phyloP scores from a whole-genome alignment of 768 basidiomycete species.

The Neoboletus magnificus region DNA sequence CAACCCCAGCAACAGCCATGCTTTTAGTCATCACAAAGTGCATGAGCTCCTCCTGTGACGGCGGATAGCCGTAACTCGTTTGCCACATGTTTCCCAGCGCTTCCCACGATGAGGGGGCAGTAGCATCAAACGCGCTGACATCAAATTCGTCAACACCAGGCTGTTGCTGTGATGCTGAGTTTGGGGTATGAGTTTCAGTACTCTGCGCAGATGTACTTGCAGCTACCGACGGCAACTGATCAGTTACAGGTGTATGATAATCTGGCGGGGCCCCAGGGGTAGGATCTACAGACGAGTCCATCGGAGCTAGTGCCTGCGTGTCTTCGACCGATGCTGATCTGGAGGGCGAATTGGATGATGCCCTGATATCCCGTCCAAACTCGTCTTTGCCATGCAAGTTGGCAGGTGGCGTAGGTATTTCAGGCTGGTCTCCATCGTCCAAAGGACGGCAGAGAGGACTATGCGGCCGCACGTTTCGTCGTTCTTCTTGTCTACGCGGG shows the following conservation, averaged over 20 bases:
- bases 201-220: conserved; percentile 55
- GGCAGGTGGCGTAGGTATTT: conserved; percentile 21
- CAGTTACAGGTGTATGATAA: conserved; percentile 46
- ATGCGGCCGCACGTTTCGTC: conserved; percentile 51
- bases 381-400: conserved; percentile 65
- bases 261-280: conserved; percentile 43
- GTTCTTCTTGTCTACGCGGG: conserved; percentile 56
- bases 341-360: conserved; percentile 41
- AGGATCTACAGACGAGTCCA: conserved; percentile 40
- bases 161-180: conserved; percentile 39
- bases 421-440: conserved; percentile 29
- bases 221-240: conserved; percentile 44
- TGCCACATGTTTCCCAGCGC: conserved; percentile 77
- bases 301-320: conserved; percentile 28
- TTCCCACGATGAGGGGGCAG: conserved; percentile 74
- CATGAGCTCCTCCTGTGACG: conserved; percentile 76
- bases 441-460: conserved; percentile 57
- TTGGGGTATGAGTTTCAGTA: conserved; percentile 29
- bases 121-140: conserved; percentile 68
- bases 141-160: conserved; percentile 68
- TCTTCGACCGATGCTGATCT: conserved; percentile 26
- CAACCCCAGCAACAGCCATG: conserved; percentile 18
- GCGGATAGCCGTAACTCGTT: conserved; percentile 61
- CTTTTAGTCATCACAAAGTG: conserved; percentile 56
- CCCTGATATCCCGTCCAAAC: conserved; percentile 79